Evolutionary conservation across 345 rosid genomes (phyloP).

Genomic region (Eucalyptus erythrocorys): DNA sequence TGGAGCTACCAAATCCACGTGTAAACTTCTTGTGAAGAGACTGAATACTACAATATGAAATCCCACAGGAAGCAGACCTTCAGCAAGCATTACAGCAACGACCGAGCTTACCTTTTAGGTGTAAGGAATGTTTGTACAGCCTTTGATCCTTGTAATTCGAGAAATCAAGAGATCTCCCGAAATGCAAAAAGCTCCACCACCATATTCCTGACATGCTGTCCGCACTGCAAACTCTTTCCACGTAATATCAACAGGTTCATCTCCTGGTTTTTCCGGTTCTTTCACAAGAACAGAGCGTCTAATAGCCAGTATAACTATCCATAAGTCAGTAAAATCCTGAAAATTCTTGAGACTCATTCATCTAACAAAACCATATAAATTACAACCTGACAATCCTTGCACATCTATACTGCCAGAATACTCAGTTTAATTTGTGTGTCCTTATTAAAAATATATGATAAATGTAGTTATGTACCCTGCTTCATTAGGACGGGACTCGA

Average conservation of each 20-base stretch:
- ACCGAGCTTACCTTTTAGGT: constrained; percentile 22
- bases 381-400: neutral
- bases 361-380: neutral
- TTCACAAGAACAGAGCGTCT: constrained; percentile 69
- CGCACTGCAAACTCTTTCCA: constrained; percentile 71
- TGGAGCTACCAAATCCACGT: neutral
- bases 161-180: constrained; percentile 51
- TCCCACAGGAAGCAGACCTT: constrained; percentile 42
- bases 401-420: neutral
- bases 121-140: constrained; percentile 44
- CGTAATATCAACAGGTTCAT: constrained; percentile 43
- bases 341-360: neutral
- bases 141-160: constrained; percentile 85
- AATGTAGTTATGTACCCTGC: constrained; percentile 32
- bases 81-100: neutral
- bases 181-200: constrained; percentile 79
- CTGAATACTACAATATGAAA: neutral
- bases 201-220: constrained; percentile 77
- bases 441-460: neutral
- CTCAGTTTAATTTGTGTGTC: neutral
- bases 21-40: neutral
- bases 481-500: constrained; percentile 84
- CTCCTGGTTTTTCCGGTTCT: constrained; percentile 42
- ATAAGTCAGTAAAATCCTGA: neutral
- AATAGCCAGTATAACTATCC: neutral